Base-by-base conservation (phyloP, 805 yeast species). In the Pichia phayaonensis region DNA sequence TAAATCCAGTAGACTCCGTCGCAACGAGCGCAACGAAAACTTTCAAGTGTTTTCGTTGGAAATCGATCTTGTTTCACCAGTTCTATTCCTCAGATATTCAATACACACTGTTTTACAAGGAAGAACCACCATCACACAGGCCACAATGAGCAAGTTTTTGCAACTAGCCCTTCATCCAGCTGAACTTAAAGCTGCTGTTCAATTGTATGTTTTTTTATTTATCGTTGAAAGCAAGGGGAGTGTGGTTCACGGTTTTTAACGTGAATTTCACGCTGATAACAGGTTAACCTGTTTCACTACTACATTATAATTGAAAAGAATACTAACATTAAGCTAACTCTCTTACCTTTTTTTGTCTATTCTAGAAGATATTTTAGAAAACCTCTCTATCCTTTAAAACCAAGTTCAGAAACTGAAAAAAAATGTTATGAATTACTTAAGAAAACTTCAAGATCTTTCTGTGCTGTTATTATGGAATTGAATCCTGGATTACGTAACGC, bases 381-480 rank as follows among this genome's bases (percentile, higher is more conserved):
- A 27, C 72, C 80, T 2, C 57, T 73, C 26, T 79, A 76, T 62
- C 81, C 85, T 3, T 64, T 77, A 20, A 74, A 74, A 43, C 67
- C 65, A 11, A 51, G 66, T 48, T 51, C 77, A 0, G 68, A 70
- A n/a, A 68, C 75, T 18, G 69, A 84, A 57, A 68, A 64, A 53
- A 71, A 77, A 66, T 89, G 97, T 65, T 88, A 82, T 63, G 74
- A 78, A 53, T 71, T 89, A 53, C 72, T 94, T 53, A 69, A 72
- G 31, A 51, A 69, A 51, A 86, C 98, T 0, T 90, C 97, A 16
- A 79, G 99, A 56, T 89, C 97, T 4, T 94, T 94, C 65, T 90
- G 85, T n/a, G 88, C 95, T 0, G 99, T 94, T 22, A 92, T 92
- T 61, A 76, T 78, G 73, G 96, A 94, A 65, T 75, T 94, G 53